These are phyloP conservation scores for Naegleria fowleri DNA, from an alignment of 208 protist genomes.

Conservation along the genomic window DNA sequence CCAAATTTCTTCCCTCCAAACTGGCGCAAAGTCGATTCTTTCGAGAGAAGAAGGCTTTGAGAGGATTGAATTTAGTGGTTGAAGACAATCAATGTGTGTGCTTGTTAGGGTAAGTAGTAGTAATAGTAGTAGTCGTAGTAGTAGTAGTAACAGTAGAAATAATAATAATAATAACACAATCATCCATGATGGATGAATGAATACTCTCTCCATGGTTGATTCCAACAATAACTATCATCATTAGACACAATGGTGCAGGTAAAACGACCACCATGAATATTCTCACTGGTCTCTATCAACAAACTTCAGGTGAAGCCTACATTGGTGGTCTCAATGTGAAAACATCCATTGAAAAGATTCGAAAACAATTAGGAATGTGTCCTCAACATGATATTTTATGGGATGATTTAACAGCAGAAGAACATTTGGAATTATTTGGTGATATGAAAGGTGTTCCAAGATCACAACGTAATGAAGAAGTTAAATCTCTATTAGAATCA, in stretches of 20 bases:
- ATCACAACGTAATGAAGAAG: slow-evolving; percentile 31
- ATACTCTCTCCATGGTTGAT: no score
- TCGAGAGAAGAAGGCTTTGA: background rate
- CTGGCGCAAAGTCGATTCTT: background rate
- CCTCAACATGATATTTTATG: slow-evolving; percentile 88
- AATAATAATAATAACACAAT: no score
- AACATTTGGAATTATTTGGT: slow-evolving; percentile 82
- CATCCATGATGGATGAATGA: no score
- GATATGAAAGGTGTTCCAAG: slow-evolving; percentile 72
- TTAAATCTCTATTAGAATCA: slow-evolving; percentile 4
- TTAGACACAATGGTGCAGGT: slow-evolving; percentile 55
- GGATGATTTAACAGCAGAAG: slow-evolving; percentile 75
- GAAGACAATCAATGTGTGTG: slow-evolving; percentile 60
- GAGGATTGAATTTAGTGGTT: background rate
- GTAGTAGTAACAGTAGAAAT: no score
- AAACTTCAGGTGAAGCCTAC: slow-evolving; percentile 56
- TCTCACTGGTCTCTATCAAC: slow-evolving; percentile 58
- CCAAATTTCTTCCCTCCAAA: background rate
- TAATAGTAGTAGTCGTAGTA: no score
- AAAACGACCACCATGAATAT: slow-evolving; percentile 57
- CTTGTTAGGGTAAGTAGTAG: slow-evolving; percentile 55
- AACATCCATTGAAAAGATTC: slow-evolving; percentile 56
- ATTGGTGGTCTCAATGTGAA: slow-evolving; percentile 48
- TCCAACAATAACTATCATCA: no score
- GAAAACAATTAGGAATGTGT: slow-evolving; percentile 81